Conservation (phyloP, 2,329 filamentous ascomycete genomes). For the Fusarium citri region DNA sequence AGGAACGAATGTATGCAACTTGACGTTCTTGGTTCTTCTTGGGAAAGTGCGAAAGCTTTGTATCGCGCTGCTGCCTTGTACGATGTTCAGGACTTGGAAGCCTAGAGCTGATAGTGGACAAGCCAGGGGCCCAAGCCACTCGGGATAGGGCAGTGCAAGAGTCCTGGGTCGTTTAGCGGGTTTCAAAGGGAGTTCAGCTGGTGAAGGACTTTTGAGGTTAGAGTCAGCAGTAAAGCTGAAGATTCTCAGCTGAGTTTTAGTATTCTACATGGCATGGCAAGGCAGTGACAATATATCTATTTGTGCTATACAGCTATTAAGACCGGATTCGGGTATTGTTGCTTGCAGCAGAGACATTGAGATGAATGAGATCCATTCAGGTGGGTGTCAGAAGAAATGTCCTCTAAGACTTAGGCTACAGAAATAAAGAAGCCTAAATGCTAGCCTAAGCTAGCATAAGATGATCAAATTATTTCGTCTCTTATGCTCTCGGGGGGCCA, state of each 20-base stretch:
- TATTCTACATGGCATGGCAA: neutral
- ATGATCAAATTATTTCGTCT: too few species aligned
- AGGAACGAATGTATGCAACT: neutral
- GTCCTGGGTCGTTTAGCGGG: conserved; percentile 32
- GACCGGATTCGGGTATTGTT: conserved; percentile 8
- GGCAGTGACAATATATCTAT: neutral
- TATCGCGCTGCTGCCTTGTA: conserved; percentile 46
- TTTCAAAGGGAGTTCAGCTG: conserved; percentile 32
- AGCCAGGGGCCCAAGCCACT: conserved; percentile 40
- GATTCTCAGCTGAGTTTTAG: neutral
- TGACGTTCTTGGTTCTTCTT: neutral
- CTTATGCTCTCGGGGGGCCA: too few species aligned
- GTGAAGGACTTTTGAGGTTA: conserved; percentile 6
- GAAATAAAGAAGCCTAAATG: too few species aligned
- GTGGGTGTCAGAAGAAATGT: too few species aligned
- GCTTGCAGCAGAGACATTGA: conserved; percentile 23
- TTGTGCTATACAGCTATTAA: neutral
- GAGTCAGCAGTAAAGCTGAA: conserved; percentile 1
- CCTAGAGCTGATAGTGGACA: conserved; percentile 21
- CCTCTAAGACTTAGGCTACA: too few species aligned
- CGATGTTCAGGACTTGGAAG: conserved; percentile 17
- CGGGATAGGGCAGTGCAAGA: conserved; percentile 23
- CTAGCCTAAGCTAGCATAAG: too few species aligned
- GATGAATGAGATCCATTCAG: neutral
- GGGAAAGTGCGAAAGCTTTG: conserved; percentile 35